phyloP scores from a whole-genome alignment of 306 rosid species.

The Malus fusca region DNA sequence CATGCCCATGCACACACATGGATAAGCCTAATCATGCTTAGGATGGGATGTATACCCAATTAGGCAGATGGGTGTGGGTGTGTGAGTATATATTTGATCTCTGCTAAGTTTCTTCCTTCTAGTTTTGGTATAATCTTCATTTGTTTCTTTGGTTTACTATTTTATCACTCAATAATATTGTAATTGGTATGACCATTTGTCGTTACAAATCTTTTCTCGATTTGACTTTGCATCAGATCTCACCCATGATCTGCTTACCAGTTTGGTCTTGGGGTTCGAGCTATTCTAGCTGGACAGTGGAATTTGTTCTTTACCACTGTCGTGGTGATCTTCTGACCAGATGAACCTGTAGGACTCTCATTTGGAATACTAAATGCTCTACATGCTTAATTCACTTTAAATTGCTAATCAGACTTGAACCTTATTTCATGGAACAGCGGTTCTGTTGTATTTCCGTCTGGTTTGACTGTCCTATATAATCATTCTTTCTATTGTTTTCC shows the following conservation, averaged over 20 bases:
- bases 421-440: neutral
- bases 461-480: neutral
- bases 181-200: neutral
- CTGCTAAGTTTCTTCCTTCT: neutral
- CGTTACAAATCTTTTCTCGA: neutral
- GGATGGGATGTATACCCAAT: neutral
- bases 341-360: neutral
- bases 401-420: neutral
- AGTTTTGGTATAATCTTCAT: neutral
- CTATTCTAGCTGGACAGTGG: neutral
- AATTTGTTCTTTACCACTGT: neutral
- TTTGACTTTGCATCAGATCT: neutral
- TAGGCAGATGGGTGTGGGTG: neutral
- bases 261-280: neutral
- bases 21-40: neutral
- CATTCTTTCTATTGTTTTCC: neutral
- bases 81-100: neutral
- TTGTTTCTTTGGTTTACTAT: neutral
- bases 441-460: neutral
- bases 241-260: neutral
- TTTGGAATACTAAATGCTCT: neutral
- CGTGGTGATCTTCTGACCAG: neutral
- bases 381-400: neutral
- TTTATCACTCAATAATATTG: neutral
- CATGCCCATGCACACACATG: neutral